Base-by-base conservation (phyloP, 83 land plant species). In the Diphasiastrum complanatum region DNA sequence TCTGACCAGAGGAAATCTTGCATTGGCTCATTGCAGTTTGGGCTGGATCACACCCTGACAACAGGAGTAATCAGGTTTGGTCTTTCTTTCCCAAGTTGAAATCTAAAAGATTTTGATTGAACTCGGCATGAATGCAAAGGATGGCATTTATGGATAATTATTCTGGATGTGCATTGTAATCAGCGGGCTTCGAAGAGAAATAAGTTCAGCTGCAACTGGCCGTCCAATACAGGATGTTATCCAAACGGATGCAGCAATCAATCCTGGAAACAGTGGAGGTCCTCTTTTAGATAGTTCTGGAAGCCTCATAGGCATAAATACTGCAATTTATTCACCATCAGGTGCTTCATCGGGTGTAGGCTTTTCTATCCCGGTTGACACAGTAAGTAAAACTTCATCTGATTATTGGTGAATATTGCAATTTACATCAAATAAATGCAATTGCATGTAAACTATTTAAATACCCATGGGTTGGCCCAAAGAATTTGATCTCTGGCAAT, bases 281-380 rank as follows among this genome's bases (percentile, higher is more conserved):
- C 99, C 99, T 51, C 71, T 93, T 4, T 89, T 93, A 18, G 99
- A 93, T 61, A 89, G 99, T 69, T 71, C 91, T 28, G 99, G 99
- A 32, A 84, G 60, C 73, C 80, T 93, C 26, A 89, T 89, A 65
- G 99, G 99, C 31, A 89, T 93, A 63, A 93, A 93, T 65, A 93
- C 99, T 28, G 99, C 96, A 25, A 93, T 93, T 53, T 93, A 93
- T 56, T 93, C 99, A 45, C 96, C 98, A 5, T 93, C 99, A 28
- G 99, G 99, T 52, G 89, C 96, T 60, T 93, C 99, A 3, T 89
- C 99, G 70, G 99, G 96, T 35, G 96, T 93, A 61, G 99, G 99
- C 5, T 93, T 93, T 72, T 89, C 99, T 25, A 93, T 93, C 66
- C 96, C 96, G 43, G 99, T 93, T 36, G 99, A 93, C 60, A 93